phyloP scores from a whole-genome alignment of 169 alveolate genomes.

The Plasmodium falciparum region DNA sequence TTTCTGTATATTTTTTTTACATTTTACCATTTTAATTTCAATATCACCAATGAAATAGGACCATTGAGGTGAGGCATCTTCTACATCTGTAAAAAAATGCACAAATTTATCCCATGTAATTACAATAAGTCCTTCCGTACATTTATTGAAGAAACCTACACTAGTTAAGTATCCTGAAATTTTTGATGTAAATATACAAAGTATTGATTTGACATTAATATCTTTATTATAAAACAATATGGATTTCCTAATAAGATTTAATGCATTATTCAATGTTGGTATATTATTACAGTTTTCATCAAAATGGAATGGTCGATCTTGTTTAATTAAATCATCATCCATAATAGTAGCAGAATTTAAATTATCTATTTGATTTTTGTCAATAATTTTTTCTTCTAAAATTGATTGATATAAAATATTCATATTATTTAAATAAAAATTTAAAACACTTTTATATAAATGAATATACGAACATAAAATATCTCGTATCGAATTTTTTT shows the following conservation, averaged over 20 bases:
- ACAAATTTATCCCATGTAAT: conserved; percentile 69
- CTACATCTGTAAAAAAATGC: conserved; percentile 46
- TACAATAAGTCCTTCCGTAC: conserved; percentile 46
- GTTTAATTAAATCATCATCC: conserved; percentile 47
- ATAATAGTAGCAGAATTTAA: conserved; percentile 22
- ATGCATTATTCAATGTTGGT: conserved; percentile 54
- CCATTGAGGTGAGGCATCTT: conserved; percentile 74
- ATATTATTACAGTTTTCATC: conserved; percentile 20
- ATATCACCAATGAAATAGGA: conserved; percentile 63
- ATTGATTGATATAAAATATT: conserved; percentile 67
- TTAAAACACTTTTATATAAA: conserved; percentile 62
- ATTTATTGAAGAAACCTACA: conserved; percentile 72
- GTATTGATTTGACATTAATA: conserved; percentile 52
- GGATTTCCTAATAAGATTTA: conserved; percentile 37
- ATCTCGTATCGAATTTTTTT: conserved; percentile 48
- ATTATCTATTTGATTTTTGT: conserved; percentile 51
- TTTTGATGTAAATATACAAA: conserved; percentile 46
- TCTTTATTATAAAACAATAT: conserved; percentile 38
- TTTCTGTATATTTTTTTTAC: background rate
- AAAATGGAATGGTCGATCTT: conserved; percentile 22
- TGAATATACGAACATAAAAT: conserved; percentile 62
- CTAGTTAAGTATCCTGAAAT: conserved; percentile 66
- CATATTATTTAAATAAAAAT: conserved; percentile 64
- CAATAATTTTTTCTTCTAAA: conserved; percentile 53
- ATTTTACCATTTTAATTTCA: conserved; percentile 39